These are phyloP conservation scores for Sedum album DNA, from an alignment of 164 flowering plant species.

Conservation along the genomic window DNA sequence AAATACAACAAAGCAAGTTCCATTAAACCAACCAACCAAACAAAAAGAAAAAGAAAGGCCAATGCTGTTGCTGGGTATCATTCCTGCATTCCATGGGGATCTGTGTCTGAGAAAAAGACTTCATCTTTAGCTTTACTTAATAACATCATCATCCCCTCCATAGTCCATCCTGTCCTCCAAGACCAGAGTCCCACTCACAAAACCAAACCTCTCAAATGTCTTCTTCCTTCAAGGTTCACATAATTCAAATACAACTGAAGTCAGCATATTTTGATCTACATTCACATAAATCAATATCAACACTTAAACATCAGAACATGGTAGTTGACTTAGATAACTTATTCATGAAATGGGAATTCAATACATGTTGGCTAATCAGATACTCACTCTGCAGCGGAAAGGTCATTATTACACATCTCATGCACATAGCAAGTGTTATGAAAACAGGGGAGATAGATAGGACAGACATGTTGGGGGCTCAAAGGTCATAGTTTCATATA, in stretches of 20 bases:
- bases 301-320: not conserved
- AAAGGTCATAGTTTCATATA: slow-evolving; percentile 4
- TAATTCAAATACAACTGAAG: not conserved
- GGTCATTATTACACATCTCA: not conserved
- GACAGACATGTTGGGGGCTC: not conserved
- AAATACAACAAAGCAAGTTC: slow-evolving; percentile 29
- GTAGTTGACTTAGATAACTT: not conserved
- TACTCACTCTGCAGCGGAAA: not conserved
- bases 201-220: no score
- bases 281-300: not conserved
- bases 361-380: slow-evolving; percentile 1
- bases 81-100: slow-evolving; percentile 50
- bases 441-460: not conserved
- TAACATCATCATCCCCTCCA: slow-evolving; percentile 11
- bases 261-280: not conserved
- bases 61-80: slow-evolving; percentile 27
- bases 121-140: slow-evolving; percentile 31
- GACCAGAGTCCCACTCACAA: not conserved
- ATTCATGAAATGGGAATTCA: not conserved
- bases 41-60: slow-evolving; percentile 44
- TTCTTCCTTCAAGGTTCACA: no score
- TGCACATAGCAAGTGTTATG: not conserved
- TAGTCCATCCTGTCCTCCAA: slow-evolving; percentile 8
- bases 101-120: slow-evolving; percentile 49
- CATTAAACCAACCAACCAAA: slow-evolving; percentile 30